Conservation (phyloP, 2,329 filamentous ascomycete genomes). For the Trichophyton mentagrophytes region DNA sequence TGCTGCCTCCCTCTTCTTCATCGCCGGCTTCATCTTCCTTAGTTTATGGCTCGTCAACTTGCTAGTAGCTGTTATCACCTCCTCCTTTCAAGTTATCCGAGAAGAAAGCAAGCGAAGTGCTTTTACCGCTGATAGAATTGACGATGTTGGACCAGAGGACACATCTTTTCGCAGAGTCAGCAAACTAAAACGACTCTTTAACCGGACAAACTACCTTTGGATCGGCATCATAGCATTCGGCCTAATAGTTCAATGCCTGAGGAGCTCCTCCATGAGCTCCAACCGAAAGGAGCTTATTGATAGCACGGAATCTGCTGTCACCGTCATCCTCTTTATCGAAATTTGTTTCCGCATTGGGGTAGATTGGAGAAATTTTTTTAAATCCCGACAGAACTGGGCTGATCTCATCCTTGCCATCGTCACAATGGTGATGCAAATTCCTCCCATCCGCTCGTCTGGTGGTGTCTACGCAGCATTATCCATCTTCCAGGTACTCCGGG, state of each 20-base stretch:
- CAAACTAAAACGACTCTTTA: conserved; percentile 56
- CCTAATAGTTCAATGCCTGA: conserved; percentile 63
- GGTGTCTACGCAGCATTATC: conserved; percentile 75
- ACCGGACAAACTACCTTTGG: conserved; percentile 66
- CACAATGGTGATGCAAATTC: conserved; percentile 75
- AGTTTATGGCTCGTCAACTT: conserved; percentile 95
- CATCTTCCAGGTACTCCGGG: conserved; percentile 81
- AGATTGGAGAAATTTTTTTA: conserved; percentile 72
- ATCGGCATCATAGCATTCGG: conserved; percentile 66
- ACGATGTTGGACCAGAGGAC: conserved; percentile 33
- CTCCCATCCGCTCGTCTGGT: conserved; percentile 59
- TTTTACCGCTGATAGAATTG: conserved; percentile 63
- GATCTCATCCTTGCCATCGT: conserved; percentile 69
- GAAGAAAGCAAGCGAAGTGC: conserved; percentile 92
- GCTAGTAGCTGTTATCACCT: conserved; percentile 90
- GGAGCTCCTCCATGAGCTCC: conserved; percentile 62
- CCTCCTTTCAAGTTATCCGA: conserved; percentile 93
- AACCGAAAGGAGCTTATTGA: conserved; percentile 53
- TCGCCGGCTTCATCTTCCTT: conserved; percentile 68
- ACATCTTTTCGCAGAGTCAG: conserved; percentile 22
- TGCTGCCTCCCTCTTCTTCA: conserved; percentile 65
- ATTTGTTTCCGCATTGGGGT: conserved; percentile 65
- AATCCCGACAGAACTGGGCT: conserved; percentile 59
- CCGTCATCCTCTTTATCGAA: conserved; percentile 64
- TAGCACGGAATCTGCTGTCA: conserved; percentile 60